These are phyloP conservation scores for Pseudodiploospora longispora DNA, from an alignment of 2,329 filamentous ascomycete species.

Conservation along the genomic window DNA sequence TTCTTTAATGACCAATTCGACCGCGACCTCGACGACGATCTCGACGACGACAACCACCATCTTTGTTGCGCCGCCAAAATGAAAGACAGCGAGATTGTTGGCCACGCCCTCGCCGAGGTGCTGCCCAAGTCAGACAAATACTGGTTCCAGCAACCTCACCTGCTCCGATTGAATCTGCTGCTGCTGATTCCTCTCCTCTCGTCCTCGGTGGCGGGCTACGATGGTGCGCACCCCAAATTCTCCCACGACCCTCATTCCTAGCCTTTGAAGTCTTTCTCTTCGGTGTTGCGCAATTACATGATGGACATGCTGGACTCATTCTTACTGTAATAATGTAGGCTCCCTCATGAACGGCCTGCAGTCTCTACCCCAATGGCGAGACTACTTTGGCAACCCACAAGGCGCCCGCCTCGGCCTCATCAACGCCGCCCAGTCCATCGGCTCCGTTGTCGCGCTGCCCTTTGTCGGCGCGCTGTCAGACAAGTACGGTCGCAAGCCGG, in stretches of 20 bases:
- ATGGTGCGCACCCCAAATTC: background rate
- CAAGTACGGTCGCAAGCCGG: constrained; percentile 20
- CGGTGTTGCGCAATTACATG: too few species aligned
- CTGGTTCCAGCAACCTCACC: constrained; percentile 36
- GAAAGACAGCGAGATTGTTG: constrained; percentile 23
- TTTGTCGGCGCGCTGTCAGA: constrained; percentile 24
- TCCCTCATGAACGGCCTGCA: constrained; percentile 44
- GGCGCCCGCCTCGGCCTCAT: constrained; percentile 23
- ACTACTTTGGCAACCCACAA: constrained; percentile 28
- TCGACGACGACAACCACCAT: too few species aligned
- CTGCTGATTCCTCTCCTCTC: constrained; percentile 27
- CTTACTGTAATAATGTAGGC: constrained; percentile 26
- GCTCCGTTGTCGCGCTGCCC: constrained; percentile 30
- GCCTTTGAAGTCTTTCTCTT: too few species aligned
- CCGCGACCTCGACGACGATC: too few species aligned
- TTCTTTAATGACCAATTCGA: too few species aligned
- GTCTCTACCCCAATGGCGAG: constrained; percentile 31
- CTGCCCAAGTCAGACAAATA: constrained; percentile 31
- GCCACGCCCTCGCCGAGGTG: constrained; percentile 19
- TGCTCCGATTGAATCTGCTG: constrained; percentile 35
- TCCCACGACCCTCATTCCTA: too few species aligned
- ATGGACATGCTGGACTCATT: too few species aligned
- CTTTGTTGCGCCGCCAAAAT: constrained; percentile 13
- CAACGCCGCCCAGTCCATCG: constrained; percentile 39
- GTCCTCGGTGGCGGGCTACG: background rate